These are phyloP conservation scores for Nemania sp. DNA, from an alignment of 2,329 filamentous ascomycete species.

Conservation along the genomic window DNA sequence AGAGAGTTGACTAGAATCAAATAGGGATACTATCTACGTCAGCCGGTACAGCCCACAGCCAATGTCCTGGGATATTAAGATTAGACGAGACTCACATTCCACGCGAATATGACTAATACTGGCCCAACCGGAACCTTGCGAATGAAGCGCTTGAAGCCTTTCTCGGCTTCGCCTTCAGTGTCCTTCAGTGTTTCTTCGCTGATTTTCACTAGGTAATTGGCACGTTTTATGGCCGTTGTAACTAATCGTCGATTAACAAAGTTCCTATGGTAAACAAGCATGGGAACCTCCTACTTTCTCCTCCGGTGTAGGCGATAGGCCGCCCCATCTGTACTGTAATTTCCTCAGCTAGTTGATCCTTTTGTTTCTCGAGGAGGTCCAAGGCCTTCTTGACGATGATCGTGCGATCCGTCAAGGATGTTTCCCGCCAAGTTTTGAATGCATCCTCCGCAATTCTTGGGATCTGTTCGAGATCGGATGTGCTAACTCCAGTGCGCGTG, in stretches of 20 bases:
- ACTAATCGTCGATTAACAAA: constrained; percentile 46
- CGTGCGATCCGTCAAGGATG: constrained; percentile 74
- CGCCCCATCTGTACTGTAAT: constrained; percentile 94
- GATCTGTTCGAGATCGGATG: constrained; percentile 70
- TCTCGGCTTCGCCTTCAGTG: constrained; percentile 79
- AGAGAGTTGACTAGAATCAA: constrained; percentile 91
- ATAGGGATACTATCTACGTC: constrained; percentile 76
- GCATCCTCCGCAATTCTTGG: constrained; percentile 72
- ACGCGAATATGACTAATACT: constrained; percentile 87
- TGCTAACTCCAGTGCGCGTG: constrained; percentile 73
- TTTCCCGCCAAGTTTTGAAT: constrained; percentile 77
- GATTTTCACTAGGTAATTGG: constrained; percentile 83
- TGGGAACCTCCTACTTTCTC: constrained; percentile 54
- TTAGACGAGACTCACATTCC: constrained; percentile 71
- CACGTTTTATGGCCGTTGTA: constrained; percentile 80
- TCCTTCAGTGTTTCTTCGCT: constrained; percentile 78
- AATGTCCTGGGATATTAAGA: not conserved
- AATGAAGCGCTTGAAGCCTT: constrained; percentile 89
- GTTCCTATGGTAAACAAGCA: not conserved
- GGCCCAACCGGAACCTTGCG: constrained; percentile 86
- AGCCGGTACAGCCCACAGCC: constrained; percentile 10
- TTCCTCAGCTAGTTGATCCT: constrained; percentile 81
- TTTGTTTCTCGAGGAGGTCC: constrained; percentile 66
- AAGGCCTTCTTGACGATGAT: constrained; percentile 81
- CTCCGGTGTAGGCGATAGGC: constrained; percentile 83